A percentile compares a stretch with the other conserved stretches of the same genome.
These are phyloP conservation scores for Xylariaceae sp. DNA, from an alignment of 2,329 filamentous ascomycete species.

Conservation along the genomic window DNA sequence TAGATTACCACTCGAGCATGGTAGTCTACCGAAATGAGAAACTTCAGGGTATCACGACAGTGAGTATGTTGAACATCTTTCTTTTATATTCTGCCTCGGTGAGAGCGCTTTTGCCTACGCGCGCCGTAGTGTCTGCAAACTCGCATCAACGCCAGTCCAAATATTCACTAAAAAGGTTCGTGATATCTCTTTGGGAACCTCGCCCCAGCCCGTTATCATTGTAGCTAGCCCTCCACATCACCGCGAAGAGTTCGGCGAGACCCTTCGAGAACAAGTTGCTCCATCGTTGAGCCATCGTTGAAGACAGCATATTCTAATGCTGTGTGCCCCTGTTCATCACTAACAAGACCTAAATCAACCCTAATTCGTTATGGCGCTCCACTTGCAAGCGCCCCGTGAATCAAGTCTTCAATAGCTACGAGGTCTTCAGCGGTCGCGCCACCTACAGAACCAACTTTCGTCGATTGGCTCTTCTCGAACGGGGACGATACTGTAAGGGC, in stretches of 20 bases:
- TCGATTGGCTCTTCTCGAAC: neutral
- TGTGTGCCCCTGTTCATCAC: constrained; percentile 42
- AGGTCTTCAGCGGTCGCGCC: neutral
- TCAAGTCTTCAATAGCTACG: neutral
- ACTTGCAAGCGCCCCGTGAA: neutral
- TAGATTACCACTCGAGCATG: constrained; percentile 29
- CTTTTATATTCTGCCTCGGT: constrained; percentile 27
- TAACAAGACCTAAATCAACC: constrained; percentile 35
- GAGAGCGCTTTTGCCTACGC: constrained; percentile 30
- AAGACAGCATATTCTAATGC: constrained; percentile 44
- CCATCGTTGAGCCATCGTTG: constrained; percentile 31
- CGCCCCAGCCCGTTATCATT: constrained; percentile 27
- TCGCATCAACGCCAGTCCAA: constrained; percentile 37
- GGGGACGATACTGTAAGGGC: neutral
- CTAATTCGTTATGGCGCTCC: constrained; percentile 19
- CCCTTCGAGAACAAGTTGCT: constrained; percentile 34
- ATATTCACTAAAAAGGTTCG: constrained; percentile 41
- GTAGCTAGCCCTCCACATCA: constrained; percentile 1
- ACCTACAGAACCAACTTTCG: neutral
- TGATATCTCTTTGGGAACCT: constrained; percentile 40
- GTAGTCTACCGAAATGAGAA: constrained; percentile 27
- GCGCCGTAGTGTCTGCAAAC: constrained; percentile 25
- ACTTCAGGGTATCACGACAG: constrained; percentile 38
- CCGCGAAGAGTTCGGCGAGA: constrained; percentile 18
- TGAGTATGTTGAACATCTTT: constrained; percentile 33